Base-by-base conservation (phyloP, 805 yeast species). In the Limtongozyma cylindracea region DNA sequence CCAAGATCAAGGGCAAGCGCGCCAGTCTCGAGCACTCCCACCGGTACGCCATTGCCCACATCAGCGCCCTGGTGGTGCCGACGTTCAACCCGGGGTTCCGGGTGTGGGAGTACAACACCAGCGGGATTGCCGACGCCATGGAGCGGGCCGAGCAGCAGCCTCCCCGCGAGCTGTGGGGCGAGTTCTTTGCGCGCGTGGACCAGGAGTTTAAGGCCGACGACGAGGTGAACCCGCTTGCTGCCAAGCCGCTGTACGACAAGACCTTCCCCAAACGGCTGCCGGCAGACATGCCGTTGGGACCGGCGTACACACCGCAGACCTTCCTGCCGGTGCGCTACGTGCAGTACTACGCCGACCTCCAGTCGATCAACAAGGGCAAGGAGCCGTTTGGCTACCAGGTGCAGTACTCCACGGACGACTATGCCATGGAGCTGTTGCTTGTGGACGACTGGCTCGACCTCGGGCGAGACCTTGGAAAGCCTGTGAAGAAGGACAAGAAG, bases 1-100 rank as follows among this genome's bases (percentile, higher is more conserved):
- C 64, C 6, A 47, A 38, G 8, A 39, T 68, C 21, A 56, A 60
- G 33, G 49, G 57, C 2, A 39, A 41, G 12, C 42, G 38, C 25
- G 55, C 53, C 24, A 40, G 54, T 2, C 55, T 72, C 3, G 27
- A 27, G 1, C 21, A 39, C 21, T 51, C 54, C 16, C 71, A 69
- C 29, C 45, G 80, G 19, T 77, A 73, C 37, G 52, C 78, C 1
- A 48, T 77, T 23, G 66, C 71, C 0, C 72, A 65, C 34, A 61
- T 77, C 10, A 55, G 67, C 3, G 66, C 80, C 1, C 69, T 82
- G 24, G 63, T 77, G 9, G 61, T 78, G 9, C 92, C 93, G 3
- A 77, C 91, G 0, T 78, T 68, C 44, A 74, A 73, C 31, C 80
- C 93, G 4, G 76, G 80, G 4, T 36, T 77, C 28, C 52, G 92